phyloP scores from a whole-genome alignment of 176 grass and related monocot species.

The Eleusine indica region DNA sequence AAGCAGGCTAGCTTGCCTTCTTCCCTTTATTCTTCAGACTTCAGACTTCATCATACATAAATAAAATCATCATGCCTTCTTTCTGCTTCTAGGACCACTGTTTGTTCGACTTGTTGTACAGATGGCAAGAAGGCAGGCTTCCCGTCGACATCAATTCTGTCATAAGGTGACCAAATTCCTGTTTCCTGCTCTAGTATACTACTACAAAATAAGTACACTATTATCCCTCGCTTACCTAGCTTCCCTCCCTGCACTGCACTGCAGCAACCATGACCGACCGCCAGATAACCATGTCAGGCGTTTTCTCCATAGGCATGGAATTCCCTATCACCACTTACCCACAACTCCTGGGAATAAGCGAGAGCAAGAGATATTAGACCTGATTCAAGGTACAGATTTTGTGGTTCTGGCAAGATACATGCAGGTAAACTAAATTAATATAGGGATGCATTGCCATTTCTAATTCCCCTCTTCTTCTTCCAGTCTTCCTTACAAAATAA shows the following conservation, averaged over 20 bases:
- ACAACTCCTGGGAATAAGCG: constrained; percentile 67
- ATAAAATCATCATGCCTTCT: neutral
- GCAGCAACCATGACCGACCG: constrained; percentile 83
- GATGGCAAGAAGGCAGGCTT: constrained; percentile 82
- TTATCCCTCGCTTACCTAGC: neutral
- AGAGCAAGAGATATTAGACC: constrained; percentile 76
- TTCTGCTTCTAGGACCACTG: constrained; percentile 71
- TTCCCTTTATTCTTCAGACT: too few relatives aligned
- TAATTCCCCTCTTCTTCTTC: neutral
- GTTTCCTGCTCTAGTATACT: neutral
- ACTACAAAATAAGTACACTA: too few relatives aligned
- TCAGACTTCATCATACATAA: too few relatives aligned
- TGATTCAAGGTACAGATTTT: constrained; percentile 85
- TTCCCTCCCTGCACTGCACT: neutral
- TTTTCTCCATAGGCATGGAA: constrained; percentile 80
- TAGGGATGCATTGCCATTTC: too few relatives aligned
- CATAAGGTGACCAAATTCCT: constrained; percentile 56
- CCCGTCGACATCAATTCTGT: constrained; percentile 76
- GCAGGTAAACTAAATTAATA: constrained; percentile 58
- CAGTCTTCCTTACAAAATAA: too few relatives aligned
- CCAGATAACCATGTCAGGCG: constrained; percentile 73
- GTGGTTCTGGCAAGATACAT: constrained; percentile 94
- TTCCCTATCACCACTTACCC: constrained; percentile 86
- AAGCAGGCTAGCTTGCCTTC: constrained; percentile 53
- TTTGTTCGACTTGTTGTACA: constrained; percentile 74